phyloP scores from a whole-genome alignment of 169 alveolate genomes.

The Ichthyophthirius multifiliis region DNA sequence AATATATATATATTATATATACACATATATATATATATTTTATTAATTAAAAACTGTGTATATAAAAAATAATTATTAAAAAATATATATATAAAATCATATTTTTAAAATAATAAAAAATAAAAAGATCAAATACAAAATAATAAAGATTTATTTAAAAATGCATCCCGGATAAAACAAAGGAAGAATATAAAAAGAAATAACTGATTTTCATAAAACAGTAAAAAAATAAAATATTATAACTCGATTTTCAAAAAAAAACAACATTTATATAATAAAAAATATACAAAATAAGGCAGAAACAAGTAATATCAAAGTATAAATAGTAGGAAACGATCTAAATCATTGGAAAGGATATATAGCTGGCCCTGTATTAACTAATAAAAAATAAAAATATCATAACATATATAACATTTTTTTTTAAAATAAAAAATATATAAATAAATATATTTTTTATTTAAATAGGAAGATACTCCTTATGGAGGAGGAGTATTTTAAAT shows the following conservation, averaged over 20 bases:
- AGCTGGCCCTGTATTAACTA: conserved; percentile 79
- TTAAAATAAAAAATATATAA: neutral
- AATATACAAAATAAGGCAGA: neutral
- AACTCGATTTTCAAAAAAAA: neutral
- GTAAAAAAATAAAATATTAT: neutral
- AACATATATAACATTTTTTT: neutral
- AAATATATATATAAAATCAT: no score
- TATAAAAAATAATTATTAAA: no score
- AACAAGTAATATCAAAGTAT: neutral
- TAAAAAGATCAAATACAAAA: no score
- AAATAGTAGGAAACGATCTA: conserved; percentile 75
- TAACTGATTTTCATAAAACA: conserved; percentile 1
- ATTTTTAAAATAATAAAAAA: no score
- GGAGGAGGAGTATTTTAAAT: conserved; percentile 91
- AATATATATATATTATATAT: no score
- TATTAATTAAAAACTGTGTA: no score
- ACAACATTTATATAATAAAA: neutral
- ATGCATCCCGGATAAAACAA: conserved; percentile 8
- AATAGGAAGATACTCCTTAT: conserved; percentile 89
- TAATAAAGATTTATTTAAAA: no score
- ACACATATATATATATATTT: no score
- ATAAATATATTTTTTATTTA: neutral
- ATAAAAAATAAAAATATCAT: conserved; percentile 15
- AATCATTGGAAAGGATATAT: conserved; percentile 90
- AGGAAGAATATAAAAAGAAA: conserved; percentile 10